phyloP scores from a whole-genome alignment of 2,329 filamentous ascomycete genomes.

The Beauveria bassiana region DNA sequence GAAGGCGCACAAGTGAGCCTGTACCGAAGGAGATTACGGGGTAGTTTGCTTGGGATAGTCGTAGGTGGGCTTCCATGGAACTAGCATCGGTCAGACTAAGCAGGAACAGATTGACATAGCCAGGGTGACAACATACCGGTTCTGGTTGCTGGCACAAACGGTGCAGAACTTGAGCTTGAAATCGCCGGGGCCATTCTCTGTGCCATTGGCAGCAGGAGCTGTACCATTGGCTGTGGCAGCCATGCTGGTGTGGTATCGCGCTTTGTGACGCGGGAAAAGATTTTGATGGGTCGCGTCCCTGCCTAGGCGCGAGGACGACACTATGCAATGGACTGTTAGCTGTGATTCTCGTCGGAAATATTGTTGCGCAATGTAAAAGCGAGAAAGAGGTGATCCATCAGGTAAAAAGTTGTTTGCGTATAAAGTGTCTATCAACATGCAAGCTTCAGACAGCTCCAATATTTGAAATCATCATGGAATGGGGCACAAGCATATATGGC shows the following conservation, averaged over 20 bases:
- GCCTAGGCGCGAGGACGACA: slow-evolving; percentile 5
- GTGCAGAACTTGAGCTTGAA: slow-evolving; percentile 96
- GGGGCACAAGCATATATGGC: background rate
- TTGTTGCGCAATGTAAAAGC: background rate
- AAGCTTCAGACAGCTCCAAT: slow-evolving; percentile 73
- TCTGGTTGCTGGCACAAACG: slow-evolving; percentile 98
- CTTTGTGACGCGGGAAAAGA: slow-evolving; percentile 11
- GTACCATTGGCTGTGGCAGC: slow-evolving; percentile 34
- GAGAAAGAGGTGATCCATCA: slow-evolving; percentile 20
- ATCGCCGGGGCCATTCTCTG: slow-evolving; percentile 44
- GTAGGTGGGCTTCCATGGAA: slow-evolving; percentile 98
- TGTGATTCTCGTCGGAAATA: background rate
- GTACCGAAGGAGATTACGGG: slow-evolving; percentile 99
- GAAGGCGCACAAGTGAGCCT: slow-evolving; percentile 85
- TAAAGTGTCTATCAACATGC: slow-evolving; percentile 53
- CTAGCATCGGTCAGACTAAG: slow-evolving; percentile 29
- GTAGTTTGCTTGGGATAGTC: slow-evolving; percentile 75
- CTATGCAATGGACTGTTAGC: background rate
- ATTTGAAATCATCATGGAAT: slow-evolving; percentile 41
- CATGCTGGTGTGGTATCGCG: slow-evolving; percentile 21
- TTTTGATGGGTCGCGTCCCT: slow-evolving; percentile 1
- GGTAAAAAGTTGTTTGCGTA: slow-evolving; percentile 45
- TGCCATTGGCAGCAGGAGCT: slow-evolving; percentile 31
- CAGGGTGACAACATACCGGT: slow-evolving; percentile 55
- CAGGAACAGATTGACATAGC: background rate